Evolutionary conservation across 192 early-diverging fungal genomes (phyloP), one percentile per base, ranked within the genome.

Genomic region (Pilaira anomala): DNA sequence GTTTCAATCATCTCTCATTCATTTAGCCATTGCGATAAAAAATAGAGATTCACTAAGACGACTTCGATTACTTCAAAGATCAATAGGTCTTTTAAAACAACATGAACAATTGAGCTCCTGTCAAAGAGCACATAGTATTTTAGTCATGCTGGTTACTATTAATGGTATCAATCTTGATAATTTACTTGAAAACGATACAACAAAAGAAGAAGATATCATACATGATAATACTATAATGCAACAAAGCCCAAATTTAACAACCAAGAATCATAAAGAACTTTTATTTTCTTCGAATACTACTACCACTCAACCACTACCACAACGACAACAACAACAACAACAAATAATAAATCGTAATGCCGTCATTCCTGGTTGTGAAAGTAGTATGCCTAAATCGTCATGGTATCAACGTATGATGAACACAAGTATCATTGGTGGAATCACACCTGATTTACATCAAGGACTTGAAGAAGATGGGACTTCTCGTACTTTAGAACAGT

Each of bases 341-440:
- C 44, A 5, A 8, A 8, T 40, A 1, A 18, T 13, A 46, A 46
- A 6, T 4, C 4, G 4, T 19, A 19, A 14, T 19, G 4, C 44
- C 16, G 13, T 46, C n/a, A 49, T 19, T 21, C 14, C 7, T 6
- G 26, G 48, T 61, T 26, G 28, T 13, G 64, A 28, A 8, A 41
- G 57, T 11, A 39, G 39, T 8, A 57, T 65, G 53, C 64, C 64
- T 9, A 65, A 65, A 19, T 54, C 51, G 6, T 40, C 56, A 0
- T 57, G 54, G 45, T 39, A 57, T 8, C 64, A 64, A 29, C 50
- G 63, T 21, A 67, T 67, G 49, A 67, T 67, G 26, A 60, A 50
- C 49, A 67, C 66, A 1, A 67, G 58, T 4, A 49, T 67, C 1
- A 58, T 67, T 6, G 66, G 66, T 52, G 66, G 66, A 1, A 67